These are phyloP conservation scores for Cytospora leucostoma DNA, from an alignment of 2,329 filamentous ascomycete genomes.

Conservation along the genomic window DNA sequence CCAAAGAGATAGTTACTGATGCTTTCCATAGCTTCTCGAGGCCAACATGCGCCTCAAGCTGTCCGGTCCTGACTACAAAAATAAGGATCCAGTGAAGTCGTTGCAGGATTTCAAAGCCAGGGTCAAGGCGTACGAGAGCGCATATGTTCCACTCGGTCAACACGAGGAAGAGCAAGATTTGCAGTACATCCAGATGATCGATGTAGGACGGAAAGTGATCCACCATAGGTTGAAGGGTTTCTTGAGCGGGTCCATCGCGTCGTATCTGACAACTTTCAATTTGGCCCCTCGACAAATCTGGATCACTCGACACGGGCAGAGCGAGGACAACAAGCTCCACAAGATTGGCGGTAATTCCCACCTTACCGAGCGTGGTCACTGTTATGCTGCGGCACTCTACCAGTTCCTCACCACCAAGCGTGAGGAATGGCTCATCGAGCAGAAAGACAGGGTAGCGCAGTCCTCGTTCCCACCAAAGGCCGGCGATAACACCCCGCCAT, in stretches of 20 bases:
- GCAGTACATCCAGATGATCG: constrained; percentile 97
- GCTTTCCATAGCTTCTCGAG: constrained; percentile 65
- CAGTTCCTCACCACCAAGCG: constrained; percentile 82
- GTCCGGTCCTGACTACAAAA: constrained; percentile 92
- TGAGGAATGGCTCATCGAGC: constrained; percentile 78
- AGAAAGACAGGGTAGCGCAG: constrained; percentile 74
- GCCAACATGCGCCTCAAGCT: constrained; percentile 97
- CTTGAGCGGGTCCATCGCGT: constrained; percentile 86
- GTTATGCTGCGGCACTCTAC: constrained; percentile 78
- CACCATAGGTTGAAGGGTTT: constrained; percentile 91
- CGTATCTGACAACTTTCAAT: constrained; percentile 96
- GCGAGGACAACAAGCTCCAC: constrained; percentile 79
- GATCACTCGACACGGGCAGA: constrained; percentile 96
- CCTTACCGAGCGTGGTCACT: constrained; percentile 76
- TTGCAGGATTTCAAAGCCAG: constrained; percentile 90
- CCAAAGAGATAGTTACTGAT: background rate
- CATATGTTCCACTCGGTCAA: constrained; percentile 85
- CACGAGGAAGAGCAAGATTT: constrained; percentile 89
- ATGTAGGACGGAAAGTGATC: constrained; percentile 92
- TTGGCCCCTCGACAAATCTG: constrained; percentile 93
- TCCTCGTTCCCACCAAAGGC: constrained; percentile 86
- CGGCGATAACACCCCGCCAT: constrained; percentile 91
- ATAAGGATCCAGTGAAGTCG: constrained; percentile 84
- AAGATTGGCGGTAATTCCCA: constrained; percentile 91
- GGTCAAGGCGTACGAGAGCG: constrained; percentile 89